Base-by-base conservation (phyloP, 208 protist species). In the Vickermania ingenoplastis region DNA sequence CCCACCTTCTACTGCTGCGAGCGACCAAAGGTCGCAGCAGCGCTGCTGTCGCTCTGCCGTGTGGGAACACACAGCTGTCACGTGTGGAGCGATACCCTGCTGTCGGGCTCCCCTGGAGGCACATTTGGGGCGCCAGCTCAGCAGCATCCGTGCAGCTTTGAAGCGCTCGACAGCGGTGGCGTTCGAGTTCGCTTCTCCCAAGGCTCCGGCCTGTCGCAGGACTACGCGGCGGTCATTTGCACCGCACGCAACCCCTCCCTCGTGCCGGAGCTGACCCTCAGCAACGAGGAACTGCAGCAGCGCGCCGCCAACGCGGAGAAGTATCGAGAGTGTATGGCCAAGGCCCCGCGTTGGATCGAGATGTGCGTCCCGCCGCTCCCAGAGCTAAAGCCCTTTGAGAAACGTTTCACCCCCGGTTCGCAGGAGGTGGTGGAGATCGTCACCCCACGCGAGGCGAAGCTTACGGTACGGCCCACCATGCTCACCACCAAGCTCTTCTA, bases 1-100 rank as follows among this genome's bases (percentile, higher is more conserved):
- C 87, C 87, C n/a, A 95, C 91, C 1, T 96, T 96, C 70, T 96
- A 94, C 61, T 93, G 84, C 75, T 96, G 88, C 53, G 86, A 96
- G 54, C 72, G 88, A 0, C 73, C 81, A 7, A 92, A 93, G 65
- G 77, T 96, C 50, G 81, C 92, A 67, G 73, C 74, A 1, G 79
- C 84, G 41, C 62, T 96, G 66, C 59, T 96, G 25, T 90, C 86
- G 25, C 69, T 96, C 41, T 96, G 89, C 57, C 61, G 79, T 63
- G 67, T 91, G 25, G 89, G 89, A 53, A 61, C 71, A 7, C 84
- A 93, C 72, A 81, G 82, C 68, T 96, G 89, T 64, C 81, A 83
- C 31, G 74, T 93, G 55, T 57, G 92, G 49, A 83, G 86, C 7
- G 83, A 91, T 63, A 73, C 89, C 5, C 60, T 74, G 48, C 87